phyloP scores from a whole-genome alignment of 2,329 filamentous ascomycete genomes.

The Fusarium sp. region DNA sequence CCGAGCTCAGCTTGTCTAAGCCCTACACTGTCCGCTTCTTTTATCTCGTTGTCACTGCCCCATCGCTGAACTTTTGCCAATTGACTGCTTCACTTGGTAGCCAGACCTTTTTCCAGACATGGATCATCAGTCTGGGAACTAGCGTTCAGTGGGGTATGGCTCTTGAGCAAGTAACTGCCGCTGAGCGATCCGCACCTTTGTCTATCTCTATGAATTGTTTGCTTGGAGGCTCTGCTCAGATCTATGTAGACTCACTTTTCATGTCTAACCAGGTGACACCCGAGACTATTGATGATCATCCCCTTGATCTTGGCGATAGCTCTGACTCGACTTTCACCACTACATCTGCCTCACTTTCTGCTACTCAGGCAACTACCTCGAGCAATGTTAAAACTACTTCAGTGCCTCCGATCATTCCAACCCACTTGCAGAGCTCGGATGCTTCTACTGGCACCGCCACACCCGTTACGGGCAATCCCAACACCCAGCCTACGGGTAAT shows the following conservation, averaged over 20 bases:
- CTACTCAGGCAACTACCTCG: background rate
- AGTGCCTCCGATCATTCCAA: background rate
- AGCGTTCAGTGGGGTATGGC: constrained; percentile 9
- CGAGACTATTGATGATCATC: constrained; percentile 20
- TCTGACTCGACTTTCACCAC: background rate
- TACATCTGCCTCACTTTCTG: background rate
- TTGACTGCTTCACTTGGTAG: constrained; percentile 27
- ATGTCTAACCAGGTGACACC: constrained; percentile 36
- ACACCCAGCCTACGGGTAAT: background rate
- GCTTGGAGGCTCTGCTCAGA: constrained; percentile 3
- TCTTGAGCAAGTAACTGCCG: constrained; percentile 2
- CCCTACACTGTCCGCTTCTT: constrained; percentile 36
- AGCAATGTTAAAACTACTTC: background rate
- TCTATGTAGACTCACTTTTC: constrained; percentile 37
- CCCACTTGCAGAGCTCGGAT: background rate
- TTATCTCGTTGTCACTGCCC: background rate
- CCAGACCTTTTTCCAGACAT: constrained; percentile 6
- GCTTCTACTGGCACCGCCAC: background rate
- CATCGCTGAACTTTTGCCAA: constrained; percentile 12
- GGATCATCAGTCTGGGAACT: background rate
- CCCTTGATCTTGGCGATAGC: constrained; percentile 21
- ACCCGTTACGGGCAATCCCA: background rate
- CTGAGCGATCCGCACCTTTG: background rate
- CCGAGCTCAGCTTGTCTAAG: background rate
- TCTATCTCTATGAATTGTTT: constrained; percentile 15